Base-by-base conservation (phyloP, 1,284 basidiomycete species). In the Flammula alnicola region DNA sequence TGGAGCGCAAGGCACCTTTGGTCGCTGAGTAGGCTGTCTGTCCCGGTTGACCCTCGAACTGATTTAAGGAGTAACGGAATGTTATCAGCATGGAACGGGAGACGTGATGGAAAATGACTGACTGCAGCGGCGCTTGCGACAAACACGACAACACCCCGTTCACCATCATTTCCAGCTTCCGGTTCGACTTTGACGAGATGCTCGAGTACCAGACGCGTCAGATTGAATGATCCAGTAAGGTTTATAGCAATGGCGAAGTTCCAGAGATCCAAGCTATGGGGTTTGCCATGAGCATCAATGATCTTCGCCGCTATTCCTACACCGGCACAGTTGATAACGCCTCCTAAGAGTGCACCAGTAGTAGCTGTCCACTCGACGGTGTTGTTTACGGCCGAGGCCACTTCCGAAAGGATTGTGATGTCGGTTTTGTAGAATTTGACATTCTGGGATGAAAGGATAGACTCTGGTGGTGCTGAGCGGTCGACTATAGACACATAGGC, bases 51-150 rank as follows among this genome's bases (percentile, higher is more conserved):
- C 68, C 68, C 57, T 70, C 67, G 44, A 60, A 71, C 68, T 71
- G 14, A 33, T 6, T 16, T n/a, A n/a, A n/a, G n/a, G n/a, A n/a
- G n/a, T n/a, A n/a, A n/a, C n/a, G n/a, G n/a, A n/a, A n/a, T n/a
- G n/a, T n/a, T n/a, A n/a, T n/a, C n/a, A n/a, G n/a, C n/a, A n/a
- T n/a, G n/a, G n/a, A n/a, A n/a, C n/a, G n/a, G n/a, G n/a, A n/a
- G n/a, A n/a, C 20, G 25, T 20, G n/a, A n/a, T 22, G 25, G 38
- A 9, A 44, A 26, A 42, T 11, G 12, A 71, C 78, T 61, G 54
- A 83, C 80, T 26, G 80, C 80, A 46, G 79, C 79, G 27, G 78
- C 72, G 57, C 79, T 81, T 7, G 79, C 69, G 16, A 81, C 77
- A 53, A 82, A 72, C 12, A 83, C 63, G 3, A 83, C 63, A 7